phyloP scores from a whole-genome alignment of 176 grass and related monocot species.

The Musa troglodytarum region DNA sequence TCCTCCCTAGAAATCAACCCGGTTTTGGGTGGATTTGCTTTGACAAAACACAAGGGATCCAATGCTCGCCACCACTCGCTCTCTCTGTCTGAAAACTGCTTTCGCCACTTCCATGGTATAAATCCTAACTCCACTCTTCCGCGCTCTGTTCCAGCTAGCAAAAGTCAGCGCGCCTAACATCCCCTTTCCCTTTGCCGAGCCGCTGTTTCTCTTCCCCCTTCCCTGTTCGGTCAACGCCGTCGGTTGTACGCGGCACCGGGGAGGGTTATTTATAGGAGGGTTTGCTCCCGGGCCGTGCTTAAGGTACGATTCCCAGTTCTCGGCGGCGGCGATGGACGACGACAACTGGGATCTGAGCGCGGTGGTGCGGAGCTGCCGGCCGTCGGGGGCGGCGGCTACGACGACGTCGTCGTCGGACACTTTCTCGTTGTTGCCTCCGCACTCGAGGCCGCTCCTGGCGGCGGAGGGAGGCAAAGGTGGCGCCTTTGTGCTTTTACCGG shows the following conservation, averaged over 20 bases:
- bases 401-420: constrained; percentile 1
- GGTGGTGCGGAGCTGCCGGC: constrained; percentile 32
- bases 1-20: background rate
- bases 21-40: background rate
- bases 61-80: background rate
- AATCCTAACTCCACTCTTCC: constrained; percentile 4
- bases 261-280: too few relatives aligned
- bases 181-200: background rate
- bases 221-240: background rate
- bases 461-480: constrained; percentile 5
- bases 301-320: background rate
- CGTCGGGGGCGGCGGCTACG: background rate
- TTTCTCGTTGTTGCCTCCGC: background rate
- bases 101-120: background rate
- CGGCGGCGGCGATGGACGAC: constrained; percentile 8
- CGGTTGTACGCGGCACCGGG: background rate
- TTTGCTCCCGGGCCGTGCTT: too few relatives aligned
- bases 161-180: constrained; percentile 14
- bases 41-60: constrained; percentile 1
- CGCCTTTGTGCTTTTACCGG: constrained; percentile 5
- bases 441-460: background rate
- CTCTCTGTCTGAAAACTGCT: too few relatives aligned
- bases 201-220: background rate
- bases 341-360: constrained; percentile 28
- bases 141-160: background rate